Evolutionary conservation across 352 stramenopile genomes (phyloP).

Genomic region (Phytopythium vexans): DNA sequence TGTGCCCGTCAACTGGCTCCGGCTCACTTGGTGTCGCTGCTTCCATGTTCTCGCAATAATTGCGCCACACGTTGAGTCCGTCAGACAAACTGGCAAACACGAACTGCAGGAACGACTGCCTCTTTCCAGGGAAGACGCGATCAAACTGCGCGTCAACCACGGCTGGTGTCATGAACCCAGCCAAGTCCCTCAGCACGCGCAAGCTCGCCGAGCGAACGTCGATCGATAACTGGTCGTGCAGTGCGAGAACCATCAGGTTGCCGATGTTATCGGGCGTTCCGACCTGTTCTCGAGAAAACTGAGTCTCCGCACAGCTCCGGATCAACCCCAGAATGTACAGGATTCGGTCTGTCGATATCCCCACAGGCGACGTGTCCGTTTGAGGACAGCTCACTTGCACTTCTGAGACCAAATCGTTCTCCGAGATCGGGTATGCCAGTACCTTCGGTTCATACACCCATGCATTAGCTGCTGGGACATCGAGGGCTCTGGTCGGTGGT

Average conservation of each 20-base stretch:
- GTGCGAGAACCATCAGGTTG: slow-evolving; percentile 56
- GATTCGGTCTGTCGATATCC: slow-evolving; percentile 43
- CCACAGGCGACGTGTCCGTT: slow-evolving; percentile 12
- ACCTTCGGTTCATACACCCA: slow-evolving; percentile 61
- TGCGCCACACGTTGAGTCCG: slow-evolving; percentile 40
- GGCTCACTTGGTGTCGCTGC: not conserved
- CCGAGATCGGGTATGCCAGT: slow-evolving; percentile 34
- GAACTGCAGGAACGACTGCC: slow-evolving; percentile 25
- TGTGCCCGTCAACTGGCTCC: not conserved
- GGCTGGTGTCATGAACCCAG: slow-evolving; percentile 24
- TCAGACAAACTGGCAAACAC: slow-evolving; percentile 33
- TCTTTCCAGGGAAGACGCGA: slow-evolving; percentile 15
- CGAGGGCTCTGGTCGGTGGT: slow-evolving; percentile 38
- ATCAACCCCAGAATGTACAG: slow-evolving; percentile 65
- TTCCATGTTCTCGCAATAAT: slow-evolving; percentile 13
- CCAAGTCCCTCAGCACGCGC: slow-evolving; percentile 42
- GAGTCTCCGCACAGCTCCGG: slow-evolving; percentile 52
- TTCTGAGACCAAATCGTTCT: slow-evolving; percentile 47
- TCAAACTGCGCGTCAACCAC: slow-evolving; percentile 35
- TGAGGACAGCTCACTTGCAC: slow-evolving; percentile 49
- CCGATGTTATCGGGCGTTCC: slow-evolving; percentile 54
- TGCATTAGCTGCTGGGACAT: slow-evolving; percentile 51
- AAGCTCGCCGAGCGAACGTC: slow-evolving; percentile 50
- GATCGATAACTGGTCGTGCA: slow-evolving; percentile 38
- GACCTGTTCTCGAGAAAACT: slow-evolving; percentile 50